These are phyloP conservation scores for Mycena maculata DNA, from an alignment of 768 basidiomycete species.

Conservation along the genomic window DNA sequence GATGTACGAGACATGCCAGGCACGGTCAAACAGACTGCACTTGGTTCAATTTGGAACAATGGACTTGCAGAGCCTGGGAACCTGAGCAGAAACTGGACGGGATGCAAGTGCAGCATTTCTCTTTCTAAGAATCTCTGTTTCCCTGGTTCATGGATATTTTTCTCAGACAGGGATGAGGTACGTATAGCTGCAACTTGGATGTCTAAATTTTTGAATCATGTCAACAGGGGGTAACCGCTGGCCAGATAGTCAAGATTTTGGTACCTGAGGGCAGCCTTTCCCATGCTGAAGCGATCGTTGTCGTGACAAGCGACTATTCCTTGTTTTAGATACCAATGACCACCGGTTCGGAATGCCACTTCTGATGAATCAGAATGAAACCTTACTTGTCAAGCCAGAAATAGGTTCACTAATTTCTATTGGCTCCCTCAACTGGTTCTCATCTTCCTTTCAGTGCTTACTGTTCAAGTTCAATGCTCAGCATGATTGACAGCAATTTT, in stretches of 20 bases:
- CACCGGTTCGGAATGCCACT: background rate
- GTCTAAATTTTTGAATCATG: too few species aligned
- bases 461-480: constrained; percentile 3
- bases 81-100: too few species aligned
- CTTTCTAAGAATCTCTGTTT: background rate
- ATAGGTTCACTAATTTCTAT: too few species aligned
- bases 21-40: too few species aligned
- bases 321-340: background rate
- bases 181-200: too few species aligned
- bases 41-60: background rate
- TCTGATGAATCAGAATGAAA: background rate
- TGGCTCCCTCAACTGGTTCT: too few species aligned
- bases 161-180: background rate
- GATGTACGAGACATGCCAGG: too few species aligned
- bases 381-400: background rate
- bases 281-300: background rate
- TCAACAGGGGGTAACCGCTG: background rate
- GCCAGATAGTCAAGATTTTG: background rate
- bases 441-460: background rate
- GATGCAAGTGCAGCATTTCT: background rate
- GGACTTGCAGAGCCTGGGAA: too few species aligned
- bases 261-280: background rate
- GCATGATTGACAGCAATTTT: background rate
- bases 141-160: background rate
- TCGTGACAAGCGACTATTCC: background rate